A percentile compares a stretch with the other conserved stretches of the same genome.
phyloP scores from a whole-genome alignment of 768 basidiomycete genomes.

The Hemileccinum impolitum region DNA sequence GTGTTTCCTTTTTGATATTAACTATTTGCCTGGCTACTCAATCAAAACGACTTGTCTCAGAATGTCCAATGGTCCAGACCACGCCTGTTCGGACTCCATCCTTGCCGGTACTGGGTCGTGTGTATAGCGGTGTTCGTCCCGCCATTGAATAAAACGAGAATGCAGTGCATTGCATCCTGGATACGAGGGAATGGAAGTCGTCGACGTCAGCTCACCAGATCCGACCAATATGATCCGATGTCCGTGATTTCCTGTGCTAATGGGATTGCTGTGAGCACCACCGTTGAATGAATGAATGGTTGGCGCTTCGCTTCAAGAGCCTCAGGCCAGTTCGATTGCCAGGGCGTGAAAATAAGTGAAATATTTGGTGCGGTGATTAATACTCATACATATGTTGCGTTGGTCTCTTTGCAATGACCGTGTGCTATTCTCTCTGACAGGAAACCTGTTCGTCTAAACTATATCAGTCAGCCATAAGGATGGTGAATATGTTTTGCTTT shows the following conservation, averaged over 20 bases:
- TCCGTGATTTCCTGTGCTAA: conserved; percentile 12
- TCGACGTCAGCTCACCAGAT: conserved; percentile 4
- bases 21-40: neutral
- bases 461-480: neutral
- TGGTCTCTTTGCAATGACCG: neutral
- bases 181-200: conserved; percentile 17
- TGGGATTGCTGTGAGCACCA: conserved; percentile 4
- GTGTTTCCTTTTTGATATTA: conserved; percentile 1
- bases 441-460: neutral
- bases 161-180: conserved; percentile 4
- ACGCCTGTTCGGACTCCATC: neutral
- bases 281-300: neutral
- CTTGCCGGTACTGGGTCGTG: neutral
- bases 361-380: no score
- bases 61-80: neutral
- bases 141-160: conserved; percentile 1
- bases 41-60: conserved; percentile 5
- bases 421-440: no score
- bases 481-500: no score
- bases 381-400: neutral
- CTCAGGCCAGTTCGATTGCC: conserved; percentile 1
- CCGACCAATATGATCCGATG: neutral
- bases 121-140: conserved; percentile 2
- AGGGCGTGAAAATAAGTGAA: neutral
- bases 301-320: neutral